Evolutionary conservation across 179 eudicot species (phyloP), one percentile per base, ranked within the genome.

Genomic region (Spergularia azorica): DNA sequence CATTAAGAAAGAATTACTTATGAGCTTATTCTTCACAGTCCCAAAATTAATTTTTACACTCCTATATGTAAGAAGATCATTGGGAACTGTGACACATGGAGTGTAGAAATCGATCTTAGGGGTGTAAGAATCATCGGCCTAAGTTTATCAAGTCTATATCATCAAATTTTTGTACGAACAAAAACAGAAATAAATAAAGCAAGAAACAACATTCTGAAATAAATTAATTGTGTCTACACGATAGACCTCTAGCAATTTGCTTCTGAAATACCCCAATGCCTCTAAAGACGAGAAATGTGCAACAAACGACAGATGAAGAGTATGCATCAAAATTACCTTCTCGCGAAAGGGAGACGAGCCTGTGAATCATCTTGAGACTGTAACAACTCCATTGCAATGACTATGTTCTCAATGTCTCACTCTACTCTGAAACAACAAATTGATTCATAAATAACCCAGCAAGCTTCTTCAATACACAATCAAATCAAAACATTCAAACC

Each of bases 261-360:
- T 26, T 26, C 32, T 26, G 32, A 26, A 68, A 18, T 21, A 18
- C 58, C 39, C 58, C 39, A 68, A 18, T 41, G 69, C 51, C 69
- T 14, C 69, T 3, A 68, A 51, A 50, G 16, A 68, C 57, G 7
- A 4, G 1, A 56, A 46, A 46, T 39, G 48, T 3, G 48, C 5
- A 43, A 43, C 48, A 65, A 3, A 39, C 32, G 13, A 43, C 59
- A 21, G 6, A 54, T 13, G 5, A 36, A 48, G 2, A 77, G 6
- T n/a, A 15, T 3, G 63, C 26, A 54, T 3, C 64, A 59, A 32
- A n/a, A 21, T 0, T 55, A 81, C 84, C 85, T 82, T 82, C 85
- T 78, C 52, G 85, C 85, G 75, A 75, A 78, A 18, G 76, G 59
- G 18, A 82, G 77, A 36, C 0, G 5, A 9, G 79, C 74, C 58